These are phyloP conservation scores for Crucihimalaya himalaica DNA, from an alignment of 345 rosid species.

Conservation along the genomic window DNA sequence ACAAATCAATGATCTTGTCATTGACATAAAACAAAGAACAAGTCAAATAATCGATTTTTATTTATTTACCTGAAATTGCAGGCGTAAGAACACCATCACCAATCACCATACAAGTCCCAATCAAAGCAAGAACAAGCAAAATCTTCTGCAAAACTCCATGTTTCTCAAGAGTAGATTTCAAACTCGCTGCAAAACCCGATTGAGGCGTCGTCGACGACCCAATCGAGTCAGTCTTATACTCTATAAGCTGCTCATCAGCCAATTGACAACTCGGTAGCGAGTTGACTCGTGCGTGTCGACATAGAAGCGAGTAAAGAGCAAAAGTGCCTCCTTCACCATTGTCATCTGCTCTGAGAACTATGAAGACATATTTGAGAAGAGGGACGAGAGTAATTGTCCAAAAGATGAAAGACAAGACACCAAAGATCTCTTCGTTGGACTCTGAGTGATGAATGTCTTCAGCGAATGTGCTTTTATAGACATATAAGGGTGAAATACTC, in stretches of 20 bases:
- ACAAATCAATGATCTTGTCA: conserved; percentile 13
- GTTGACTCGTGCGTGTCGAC: conserved; percentile 88
- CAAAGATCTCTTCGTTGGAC: conserved; percentile 86
- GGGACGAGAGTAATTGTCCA: conserved; percentile 95
- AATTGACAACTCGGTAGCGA: conserved; percentile 76
- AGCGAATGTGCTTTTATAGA: conserved; percentile 77
- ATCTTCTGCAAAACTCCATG: conserved; percentile 67
- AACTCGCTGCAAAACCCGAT: conserved; percentile 48
- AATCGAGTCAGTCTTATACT: conserved; percentile 57
- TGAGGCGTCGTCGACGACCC: conserved; percentile 36
- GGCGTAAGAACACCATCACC: conserved; percentile 95
- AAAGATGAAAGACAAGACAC: conserved; percentile 82
- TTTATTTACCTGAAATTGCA: conserved; percentile 69
- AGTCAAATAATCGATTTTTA: background rate
- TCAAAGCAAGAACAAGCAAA: conserved; percentile 74
- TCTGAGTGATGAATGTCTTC: conserved; percentile 74
- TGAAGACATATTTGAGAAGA: conserved; percentile 74
- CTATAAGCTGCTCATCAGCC: conserved; percentile 71
- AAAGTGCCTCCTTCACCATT: conserved; percentile 96
- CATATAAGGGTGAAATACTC: conserved; percentile 83
- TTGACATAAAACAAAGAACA: conserved; percentile 3
- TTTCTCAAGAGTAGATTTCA: conserved; percentile 73
- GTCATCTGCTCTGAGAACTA: conserved; percentile 85
- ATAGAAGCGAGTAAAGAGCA: conserved; percentile 83
- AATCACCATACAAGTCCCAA: conserved; percentile 96